Evolutionary conservation across 306 rosid genomes (phyloP).

Genomic region (Quercus bicolor): DNA sequence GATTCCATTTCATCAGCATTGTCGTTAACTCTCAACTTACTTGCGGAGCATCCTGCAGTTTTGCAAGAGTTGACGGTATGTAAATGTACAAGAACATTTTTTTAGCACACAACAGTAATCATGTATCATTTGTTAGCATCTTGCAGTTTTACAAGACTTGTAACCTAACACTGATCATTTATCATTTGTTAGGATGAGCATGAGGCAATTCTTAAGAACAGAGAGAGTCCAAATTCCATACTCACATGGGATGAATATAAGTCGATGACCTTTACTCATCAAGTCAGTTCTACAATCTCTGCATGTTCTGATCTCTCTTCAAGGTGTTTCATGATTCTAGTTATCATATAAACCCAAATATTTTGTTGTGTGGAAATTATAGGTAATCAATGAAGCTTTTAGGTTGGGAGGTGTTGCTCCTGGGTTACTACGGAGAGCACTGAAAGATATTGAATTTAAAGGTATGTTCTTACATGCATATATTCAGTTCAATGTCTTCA

Average conservation of each 20-base stretch:
- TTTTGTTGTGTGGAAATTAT: background rate
- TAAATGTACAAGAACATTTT: no score
- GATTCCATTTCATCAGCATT: constrained; percentile 23
- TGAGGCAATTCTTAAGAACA: no score
- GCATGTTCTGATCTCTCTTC: background rate
- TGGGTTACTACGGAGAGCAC: no score
- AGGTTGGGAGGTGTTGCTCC: no score
- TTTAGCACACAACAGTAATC: background rate
- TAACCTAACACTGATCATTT: background rate
- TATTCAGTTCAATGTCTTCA: background rate
- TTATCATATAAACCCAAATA: background rate
- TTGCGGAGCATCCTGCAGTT: constrained; percentile 30
- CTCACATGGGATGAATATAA: constrained; percentile 43
- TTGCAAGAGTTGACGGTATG: background rate
- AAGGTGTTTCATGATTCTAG: background rate
- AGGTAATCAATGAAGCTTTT: no score
- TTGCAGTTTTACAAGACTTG: no score
- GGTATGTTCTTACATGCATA: background rate
- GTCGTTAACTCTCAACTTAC: constrained; percentile 25
- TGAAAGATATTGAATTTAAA: no score
- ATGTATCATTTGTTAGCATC: no score
- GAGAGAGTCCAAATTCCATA: background rate
- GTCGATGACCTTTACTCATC: constrained; percentile 37
- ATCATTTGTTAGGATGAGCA: constrained; percentile 34
- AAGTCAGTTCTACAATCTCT: constrained; percentile 17